phyloP scores from a whole-genome alignment of 352 stramenopile species.

The Albugo laibachii region DNA sequence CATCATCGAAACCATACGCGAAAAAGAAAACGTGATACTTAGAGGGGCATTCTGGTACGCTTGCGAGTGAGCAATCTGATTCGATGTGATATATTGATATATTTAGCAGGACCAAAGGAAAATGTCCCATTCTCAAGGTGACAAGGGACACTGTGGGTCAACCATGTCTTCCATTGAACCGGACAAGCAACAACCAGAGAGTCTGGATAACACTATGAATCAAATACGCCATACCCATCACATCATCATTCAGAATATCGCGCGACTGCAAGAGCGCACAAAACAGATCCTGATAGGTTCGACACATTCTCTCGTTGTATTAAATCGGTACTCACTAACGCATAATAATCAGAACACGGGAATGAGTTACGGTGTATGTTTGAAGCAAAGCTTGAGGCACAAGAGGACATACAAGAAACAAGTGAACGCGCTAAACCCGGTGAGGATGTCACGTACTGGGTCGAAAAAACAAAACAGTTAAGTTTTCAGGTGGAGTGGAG shows the following conservation, averaged over 20 bases:
- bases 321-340: not conserved
- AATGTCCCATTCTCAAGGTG: no score
- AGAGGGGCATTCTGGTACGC: no score
- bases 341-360: slow-evolving; percentile 42
- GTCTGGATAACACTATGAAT: slow-evolving; percentile 43
- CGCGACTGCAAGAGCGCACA: slow-evolving; percentile 80
- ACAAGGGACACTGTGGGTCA: no score
- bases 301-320: not conserved
- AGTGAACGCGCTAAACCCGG: slow-evolving; percentile 32
- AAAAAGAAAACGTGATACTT: no score
- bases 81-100: no score
- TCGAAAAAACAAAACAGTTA: slow-evolving; percentile 80
- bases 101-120: no score
- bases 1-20: no score
- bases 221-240: slow-evolving; percentile 69
- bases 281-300: slow-evolving; percentile 69
- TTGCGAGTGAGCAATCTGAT: no score
- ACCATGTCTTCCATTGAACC: no score
- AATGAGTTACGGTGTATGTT: slow-evolving; percentile 82
- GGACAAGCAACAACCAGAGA: no score
- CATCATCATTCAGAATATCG: slow-evolving; percentile 76
- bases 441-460: slow-evolving; percentile 76
- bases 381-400: slow-evolving; percentile 82
- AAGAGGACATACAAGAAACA: slow-evolving; percentile 30
- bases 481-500: slow-evolving; percentile 80